These are phyloP conservation scores for Pseudonitzschia multiseries DNA, from an alignment of 108 stramenopile species.

Conservation along the genomic window DNA sequence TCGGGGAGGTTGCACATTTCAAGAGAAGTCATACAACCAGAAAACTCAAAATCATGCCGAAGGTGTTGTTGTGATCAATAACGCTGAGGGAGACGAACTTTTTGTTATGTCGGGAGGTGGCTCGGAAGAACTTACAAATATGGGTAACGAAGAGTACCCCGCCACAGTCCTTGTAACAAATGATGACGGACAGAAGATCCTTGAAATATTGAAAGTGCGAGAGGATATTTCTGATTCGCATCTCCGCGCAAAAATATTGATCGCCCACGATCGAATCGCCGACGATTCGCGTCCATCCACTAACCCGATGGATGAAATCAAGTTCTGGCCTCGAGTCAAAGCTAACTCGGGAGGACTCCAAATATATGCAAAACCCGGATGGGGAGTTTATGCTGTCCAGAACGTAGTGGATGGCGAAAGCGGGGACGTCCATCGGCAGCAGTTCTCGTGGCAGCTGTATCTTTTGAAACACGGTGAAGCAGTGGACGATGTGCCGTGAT, in stretches of 20 bases:
- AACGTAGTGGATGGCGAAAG: not conserved
- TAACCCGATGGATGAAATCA: not conserved
- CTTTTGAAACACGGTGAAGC: constrained; percentile 38
- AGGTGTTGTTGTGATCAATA: constrained; percentile 70
- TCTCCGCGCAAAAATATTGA: constrained; percentile 26
- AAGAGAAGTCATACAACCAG: constrained; percentile 56
- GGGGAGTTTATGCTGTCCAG: constrained; percentile 64
- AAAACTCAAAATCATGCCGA: constrained; percentile 31
- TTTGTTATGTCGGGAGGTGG: constrained; percentile 74
- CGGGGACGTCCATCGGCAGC: not conserved
- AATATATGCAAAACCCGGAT: constrained; percentile 53
- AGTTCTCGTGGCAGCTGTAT: constrained; percentile 58
- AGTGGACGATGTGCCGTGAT: not conserved
- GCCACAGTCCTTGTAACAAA: constrained; percentile 61
- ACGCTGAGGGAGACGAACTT: constrained; percentile 47
- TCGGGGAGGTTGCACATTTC: constrained; percentile 69
- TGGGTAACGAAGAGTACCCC: constrained; percentile 39
- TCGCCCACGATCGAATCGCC: constrained; percentile 9
- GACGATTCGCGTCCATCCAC: not conserved
- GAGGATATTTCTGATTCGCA: constrained; percentile 13
- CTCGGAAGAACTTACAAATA: constrained; percentile 10
- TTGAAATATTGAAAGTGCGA: constrained; percentile 19
- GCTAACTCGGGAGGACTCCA: constrained; percentile 38
- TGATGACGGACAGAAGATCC: constrained; percentile 56
- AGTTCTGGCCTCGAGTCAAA: constrained; percentile 50